Base-by-base conservation (phyloP, 2,329 filamentous ascomycete genomes). In the Hymenoscyphus occultus region DNA sequence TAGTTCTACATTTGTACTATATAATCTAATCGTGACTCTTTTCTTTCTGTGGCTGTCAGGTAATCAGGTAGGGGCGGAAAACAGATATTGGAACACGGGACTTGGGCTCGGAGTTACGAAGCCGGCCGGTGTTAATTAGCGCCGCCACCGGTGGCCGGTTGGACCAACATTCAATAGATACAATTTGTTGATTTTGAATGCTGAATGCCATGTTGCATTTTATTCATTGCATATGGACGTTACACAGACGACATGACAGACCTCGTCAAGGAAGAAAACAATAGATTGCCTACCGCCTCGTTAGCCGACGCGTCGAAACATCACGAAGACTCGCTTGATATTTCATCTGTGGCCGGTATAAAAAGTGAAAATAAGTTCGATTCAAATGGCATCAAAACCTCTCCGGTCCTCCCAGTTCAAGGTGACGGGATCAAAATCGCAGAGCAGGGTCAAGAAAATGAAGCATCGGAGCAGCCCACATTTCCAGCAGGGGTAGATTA, bases 401-500 rank as follows among this genome's bases (percentile, higher is more conserved):
- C 45, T 16, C 7, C n/a, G 7, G 1, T 4, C 9, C 5, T 4
- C 2, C 28, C 28, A 16, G 31, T 32, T 16, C 14, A 6, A 57
- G 14, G n/a, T n/a, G 28, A n/a, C 35, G 54, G 31, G 12, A 31
- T 16, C 14, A 28, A 35, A 9, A 2, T 28, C 28, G n/a, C 16
- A 39, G 4, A 22, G 10, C 31, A 39, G 28, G 12, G 16, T 57
- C 13, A 39, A 60, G 40, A 35, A 19, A 16, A n/a, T 31, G 60
- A 61, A n/a, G 42, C 45, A 35, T 56, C 61, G n/a, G 61, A 62
- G 54, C 61, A 40, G 14, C 39, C 61, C n/a, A 5, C 28, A 14
- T 35, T 32, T 12, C 54, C 56, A 16, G n/a, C 62, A 5, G 62
- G 42, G 19, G 64, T 64, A 39, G 51, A 63, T 31, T 69, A 67